These are phyloP conservation scores for Acorus gramineus DNA, from an alignment of 106 monocot genomes.

Conservation along the genomic window DNA sequence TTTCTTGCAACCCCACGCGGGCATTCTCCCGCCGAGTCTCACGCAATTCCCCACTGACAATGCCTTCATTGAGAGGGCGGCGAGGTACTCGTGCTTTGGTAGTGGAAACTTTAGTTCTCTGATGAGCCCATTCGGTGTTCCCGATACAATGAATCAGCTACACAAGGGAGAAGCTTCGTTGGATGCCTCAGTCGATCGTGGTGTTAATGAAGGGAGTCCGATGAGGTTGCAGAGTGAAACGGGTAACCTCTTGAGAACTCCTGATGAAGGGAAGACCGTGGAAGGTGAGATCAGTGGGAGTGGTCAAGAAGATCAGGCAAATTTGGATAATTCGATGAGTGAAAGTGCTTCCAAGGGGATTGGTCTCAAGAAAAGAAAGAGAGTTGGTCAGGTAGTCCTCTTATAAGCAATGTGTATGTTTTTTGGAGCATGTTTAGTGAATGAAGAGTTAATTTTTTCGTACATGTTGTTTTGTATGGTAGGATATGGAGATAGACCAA, in stretches of 20 bases:
- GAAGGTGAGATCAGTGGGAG: constrained; percentile 18
- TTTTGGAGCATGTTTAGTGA: background rate
- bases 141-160: constrained; percentile 8
- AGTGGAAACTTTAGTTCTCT: constrained; percentile 11
- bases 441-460: background rate
- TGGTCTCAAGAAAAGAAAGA: constrained; percentile 43
- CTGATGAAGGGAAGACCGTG: background rate
- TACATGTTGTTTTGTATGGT: background rate
- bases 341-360: constrained; percentile 28
- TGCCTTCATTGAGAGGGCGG: constrained; percentile 61
- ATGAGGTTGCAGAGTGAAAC: constrained; percentile 8
- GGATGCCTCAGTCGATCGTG: constrained; percentile 8
- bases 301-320: constrained; percentile 20
- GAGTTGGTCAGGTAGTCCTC: constrained; percentile 26
- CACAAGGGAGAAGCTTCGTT: constrained; percentile 8
- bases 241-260: background rate
- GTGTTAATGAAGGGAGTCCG: constrained; percentile 15
- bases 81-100: constrained; percentile 58
- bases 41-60: constrained; percentile 50
- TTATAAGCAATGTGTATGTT: background rate
- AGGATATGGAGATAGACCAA: constrained; percentile 28
- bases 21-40: constrained; percentile 21
- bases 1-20: constrained; percentile 8
- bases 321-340: constrained; percentile 9
- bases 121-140: constrained; percentile 10